Percentiles rank a stretch among this genome's conserved stretches.
These are phyloP conservation scores for Ogataea hybrid DNA, from an alignment of 1,139 yeast species.

Conservation along the genomic window DNA sequence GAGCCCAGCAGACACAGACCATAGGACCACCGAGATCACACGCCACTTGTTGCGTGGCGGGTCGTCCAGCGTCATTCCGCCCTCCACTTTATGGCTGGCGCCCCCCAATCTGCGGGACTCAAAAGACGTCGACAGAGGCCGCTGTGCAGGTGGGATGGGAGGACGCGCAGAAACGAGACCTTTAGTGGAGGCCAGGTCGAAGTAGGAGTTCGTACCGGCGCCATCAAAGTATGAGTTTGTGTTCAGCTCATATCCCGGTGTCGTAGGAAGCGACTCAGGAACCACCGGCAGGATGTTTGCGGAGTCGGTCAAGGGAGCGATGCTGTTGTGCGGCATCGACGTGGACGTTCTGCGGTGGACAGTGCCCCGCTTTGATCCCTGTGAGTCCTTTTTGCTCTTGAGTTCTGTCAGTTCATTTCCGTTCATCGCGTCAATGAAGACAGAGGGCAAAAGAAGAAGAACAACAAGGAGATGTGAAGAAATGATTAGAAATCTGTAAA, in stretches of 20 bases:
- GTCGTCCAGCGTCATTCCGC: conserved; percentile 34
- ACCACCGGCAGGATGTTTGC: conserved; percentile 28
- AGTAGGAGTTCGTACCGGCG: conserved; percentile 18
- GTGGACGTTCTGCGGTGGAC: conserved; percentile 12
- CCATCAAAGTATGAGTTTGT: conserved; percentile 24
- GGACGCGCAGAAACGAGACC: conserved; percentile 7
- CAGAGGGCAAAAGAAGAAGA: background rate
- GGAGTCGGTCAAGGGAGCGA: conserved; percentile 6
- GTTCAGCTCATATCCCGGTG: conserved; percentile 34
- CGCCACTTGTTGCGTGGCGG: conserved; percentile 48
- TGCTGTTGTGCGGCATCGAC: conserved; percentile 2
- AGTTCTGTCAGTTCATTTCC: background rate
- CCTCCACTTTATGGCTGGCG: conserved; percentile 6
- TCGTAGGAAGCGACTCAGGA: conserved; percentile 36
- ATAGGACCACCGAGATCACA: conserved; percentile 40
- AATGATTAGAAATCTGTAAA: conserved; percentile 6
- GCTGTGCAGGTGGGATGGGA: conserved; percentile 13
- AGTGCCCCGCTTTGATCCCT: background rate
- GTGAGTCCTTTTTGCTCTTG: background rate
- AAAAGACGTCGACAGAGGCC: background rate
- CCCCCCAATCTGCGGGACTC: conserved; percentile 4
- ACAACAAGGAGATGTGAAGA: background rate
- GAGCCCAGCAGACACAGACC: conserved; percentile 39
- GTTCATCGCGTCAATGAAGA: background rate
- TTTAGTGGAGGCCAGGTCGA: conserved; percentile 15